These are phyloP conservation scores for Penicillium parvum DNA, from an alignment of 495 filamentous ascomycete species.

Conservation along the genomic window DNA sequence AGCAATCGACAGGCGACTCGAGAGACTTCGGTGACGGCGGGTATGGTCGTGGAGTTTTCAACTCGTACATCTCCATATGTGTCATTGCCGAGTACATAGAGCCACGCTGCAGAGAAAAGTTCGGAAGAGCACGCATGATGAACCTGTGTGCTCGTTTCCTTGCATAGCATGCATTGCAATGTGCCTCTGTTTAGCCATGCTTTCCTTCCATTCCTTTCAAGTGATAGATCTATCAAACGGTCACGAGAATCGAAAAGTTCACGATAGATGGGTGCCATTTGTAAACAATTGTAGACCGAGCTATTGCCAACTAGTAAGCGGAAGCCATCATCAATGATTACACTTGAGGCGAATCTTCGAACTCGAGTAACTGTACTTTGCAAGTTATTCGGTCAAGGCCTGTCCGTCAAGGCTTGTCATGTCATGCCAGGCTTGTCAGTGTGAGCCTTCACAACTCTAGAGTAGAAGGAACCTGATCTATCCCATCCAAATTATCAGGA, in stretches of 20 bases:
- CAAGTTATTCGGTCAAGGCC: no score
- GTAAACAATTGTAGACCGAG: no score
- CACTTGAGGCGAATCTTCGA: no score
- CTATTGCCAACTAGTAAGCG: no score
- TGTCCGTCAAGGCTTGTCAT: no score
- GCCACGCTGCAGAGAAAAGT: slow-evolving; percentile 30
- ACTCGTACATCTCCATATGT: slow-evolving; percentile 11
- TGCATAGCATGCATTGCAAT: slow-evolving; percentile 27
- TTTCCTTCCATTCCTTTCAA: slow-evolving; percentile 38
- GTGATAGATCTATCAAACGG: slow-evolving; percentile 44
- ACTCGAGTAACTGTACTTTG: no score
- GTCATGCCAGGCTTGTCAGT: no score
- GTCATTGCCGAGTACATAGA: slow-evolving; percentile 21
- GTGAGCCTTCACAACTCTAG: no score
- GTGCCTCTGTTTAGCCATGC: slow-evolving; percentile 38
- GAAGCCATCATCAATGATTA: no score
- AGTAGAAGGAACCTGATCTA: no score
- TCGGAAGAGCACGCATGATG: slow-evolving; percentile 32
- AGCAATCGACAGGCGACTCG: slow-evolving; percentile 23
- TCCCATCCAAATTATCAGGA: no score
- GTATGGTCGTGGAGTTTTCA: slow-evolving; percentile 7
- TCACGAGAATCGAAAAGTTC: slow-evolving; percentile 37
- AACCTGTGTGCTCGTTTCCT: slow-evolving; percentile 26
- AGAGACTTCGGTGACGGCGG: slow-evolving; percentile 17
- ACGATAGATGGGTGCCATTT: background rate